These are phyloP conservation scores for Phlegmacium glaucopus DNA, from an alignment of 768 basidiomycete species.

Conservation along the genomic window DNA sequence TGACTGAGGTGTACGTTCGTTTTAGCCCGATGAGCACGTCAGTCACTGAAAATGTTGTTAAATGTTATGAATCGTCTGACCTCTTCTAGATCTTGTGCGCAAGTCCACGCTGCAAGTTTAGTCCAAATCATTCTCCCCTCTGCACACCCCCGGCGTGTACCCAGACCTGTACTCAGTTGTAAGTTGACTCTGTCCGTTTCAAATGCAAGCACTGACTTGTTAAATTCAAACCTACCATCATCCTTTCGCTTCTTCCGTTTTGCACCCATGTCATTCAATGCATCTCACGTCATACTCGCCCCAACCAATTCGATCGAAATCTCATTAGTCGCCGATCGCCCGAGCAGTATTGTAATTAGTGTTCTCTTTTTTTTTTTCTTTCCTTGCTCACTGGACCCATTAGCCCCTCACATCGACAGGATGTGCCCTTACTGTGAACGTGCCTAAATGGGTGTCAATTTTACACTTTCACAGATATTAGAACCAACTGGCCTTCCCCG, in stretches of 20 bases:
- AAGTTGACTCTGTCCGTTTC: conserved; percentile 1
- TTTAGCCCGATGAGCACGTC: conserved; percentile 28
- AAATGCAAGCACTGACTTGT: background rate
- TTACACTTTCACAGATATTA: background rate
- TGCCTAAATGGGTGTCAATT: background rate
- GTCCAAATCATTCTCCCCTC: conserved; percentile 42
- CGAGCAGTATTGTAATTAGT: conserved; percentile 22
- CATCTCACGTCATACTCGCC: no score
- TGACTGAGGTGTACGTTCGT: background rate
- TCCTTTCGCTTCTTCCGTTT: no score
- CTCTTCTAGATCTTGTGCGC: conserved; percentile 43
- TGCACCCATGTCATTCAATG: background rate
- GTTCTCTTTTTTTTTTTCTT: no score
- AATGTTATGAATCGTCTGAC: conserved; percentile 6
- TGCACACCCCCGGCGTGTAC: conserved; percentile 43
- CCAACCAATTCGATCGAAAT: background rate
- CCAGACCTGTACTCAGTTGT: conserved; percentile 25
- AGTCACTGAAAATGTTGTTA: conserved; percentile 18
- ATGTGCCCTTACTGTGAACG: background rate
- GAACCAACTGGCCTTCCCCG: background rate
- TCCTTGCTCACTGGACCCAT: background rate
- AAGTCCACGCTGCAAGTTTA: conserved; percentile 48
- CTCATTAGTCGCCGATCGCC: conserved; percentile 20
- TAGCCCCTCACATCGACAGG: background rate
- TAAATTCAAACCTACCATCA: background rate